Conservation (phyloP, 1,284 basidiomycete species). For the Pterulicium gracile region DNA sequence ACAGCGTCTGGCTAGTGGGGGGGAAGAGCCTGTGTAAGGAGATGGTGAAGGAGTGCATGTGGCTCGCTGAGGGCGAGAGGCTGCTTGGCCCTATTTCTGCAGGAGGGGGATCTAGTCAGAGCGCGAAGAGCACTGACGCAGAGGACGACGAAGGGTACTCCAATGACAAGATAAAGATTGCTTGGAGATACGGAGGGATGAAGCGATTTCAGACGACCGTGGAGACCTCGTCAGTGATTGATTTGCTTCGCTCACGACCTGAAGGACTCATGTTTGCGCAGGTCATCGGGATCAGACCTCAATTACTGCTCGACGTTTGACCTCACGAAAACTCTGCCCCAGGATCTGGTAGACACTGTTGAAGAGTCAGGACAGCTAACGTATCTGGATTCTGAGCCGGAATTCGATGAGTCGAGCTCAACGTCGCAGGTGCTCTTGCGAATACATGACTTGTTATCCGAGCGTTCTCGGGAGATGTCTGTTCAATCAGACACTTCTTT, state of each 20-base stretch:
- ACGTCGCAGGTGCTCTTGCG: constrained; percentile 7
- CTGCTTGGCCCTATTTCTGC: constrained; percentile 12
- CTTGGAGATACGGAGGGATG: constrained; percentile 93
- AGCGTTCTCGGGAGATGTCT: neutral
- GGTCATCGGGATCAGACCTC: constrained; percentile 30
- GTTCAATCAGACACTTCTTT: neutral
- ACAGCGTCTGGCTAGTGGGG: constrained; percentile 22
- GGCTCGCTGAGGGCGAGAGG: constrained; percentile 37
- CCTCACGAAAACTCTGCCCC: constrained; percentile 50
- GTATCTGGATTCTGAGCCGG: constrained; percentile 16
- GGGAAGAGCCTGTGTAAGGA: constrained; percentile 36
- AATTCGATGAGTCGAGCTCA: neutral
- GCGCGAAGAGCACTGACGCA: constrained; percentile 26
- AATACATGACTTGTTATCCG: neutral
- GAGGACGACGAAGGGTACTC: constrained; percentile 27
- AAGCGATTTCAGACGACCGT: constrained; percentile 87
- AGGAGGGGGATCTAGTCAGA: too few relatives aligned
- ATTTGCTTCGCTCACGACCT: constrained; percentile 9
- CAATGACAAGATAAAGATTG: constrained; percentile 69
- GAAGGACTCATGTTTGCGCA: constrained; percentile 18
- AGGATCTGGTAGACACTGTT: constrained; percentile 33
- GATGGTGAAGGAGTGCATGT: constrained; percentile 70
- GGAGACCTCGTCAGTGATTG: constrained; percentile 35
- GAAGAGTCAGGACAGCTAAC: constrained; percentile 24
- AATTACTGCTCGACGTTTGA: constrained; percentile 66